Evolutionary conservation across 2,329 filamentous ascomycete species (phyloP).

Genomic region (Aspergillus sp.): DNA sequence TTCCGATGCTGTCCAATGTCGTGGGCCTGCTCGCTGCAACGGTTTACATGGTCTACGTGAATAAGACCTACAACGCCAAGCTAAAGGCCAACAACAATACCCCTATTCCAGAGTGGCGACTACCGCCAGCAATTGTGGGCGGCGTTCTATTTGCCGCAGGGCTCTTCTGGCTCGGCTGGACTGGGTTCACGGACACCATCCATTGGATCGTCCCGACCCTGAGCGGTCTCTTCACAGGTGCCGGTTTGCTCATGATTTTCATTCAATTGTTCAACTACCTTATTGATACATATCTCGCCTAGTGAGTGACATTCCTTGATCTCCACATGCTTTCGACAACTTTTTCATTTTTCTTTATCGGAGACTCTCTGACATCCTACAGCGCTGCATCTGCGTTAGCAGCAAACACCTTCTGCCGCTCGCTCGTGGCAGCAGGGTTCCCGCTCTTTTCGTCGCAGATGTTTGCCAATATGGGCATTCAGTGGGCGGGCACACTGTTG

Average conservation of each 20-base stretch:
- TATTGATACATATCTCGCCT: slow-evolving; percentile 37
- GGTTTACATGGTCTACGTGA: slow-evolving; percentile 28
- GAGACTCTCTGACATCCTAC: neutral
- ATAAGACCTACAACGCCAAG: slow-evolving; percentile 26
- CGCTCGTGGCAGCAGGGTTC: slow-evolving; percentile 33
- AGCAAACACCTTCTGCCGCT: slow-evolving; percentile 37
- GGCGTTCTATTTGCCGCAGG: slow-evolving; percentile 35
- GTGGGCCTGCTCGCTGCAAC: slow-evolving; percentile 23
- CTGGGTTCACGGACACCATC: slow-evolving; percentile 25
- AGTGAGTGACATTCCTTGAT: slow-evolving; percentile 28
- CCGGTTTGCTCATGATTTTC: slow-evolving; percentile 33
- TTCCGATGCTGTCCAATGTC: slow-evolving; percentile 35
- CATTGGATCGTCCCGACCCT: slow-evolving; percentile 30
- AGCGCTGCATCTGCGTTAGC: slow-evolving; percentile 39
- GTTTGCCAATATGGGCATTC: slow-evolving; percentile 35
- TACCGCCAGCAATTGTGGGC: slow-evolving; percentile 27
- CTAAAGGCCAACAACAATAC: slow-evolving; percentile 24
- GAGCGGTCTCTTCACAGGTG: slow-evolving; percentile 28
- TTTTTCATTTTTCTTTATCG: neutral
- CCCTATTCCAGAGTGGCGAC: slow-evolving; percentile 31
- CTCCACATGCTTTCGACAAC: neutral
- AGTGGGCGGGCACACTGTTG: slow-evolving; percentile 39
- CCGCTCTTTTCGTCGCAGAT: slow-evolving; percentile 37
- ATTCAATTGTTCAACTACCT: slow-evolving; percentile 36
- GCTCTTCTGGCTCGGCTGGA: slow-evolving; percentile 40